Evolutionary conservation across 2,329 filamentous ascomycete species (phyloP), one percentile per base, ranked within the genome.

Genomic region (Fusarium sororula): DNA sequence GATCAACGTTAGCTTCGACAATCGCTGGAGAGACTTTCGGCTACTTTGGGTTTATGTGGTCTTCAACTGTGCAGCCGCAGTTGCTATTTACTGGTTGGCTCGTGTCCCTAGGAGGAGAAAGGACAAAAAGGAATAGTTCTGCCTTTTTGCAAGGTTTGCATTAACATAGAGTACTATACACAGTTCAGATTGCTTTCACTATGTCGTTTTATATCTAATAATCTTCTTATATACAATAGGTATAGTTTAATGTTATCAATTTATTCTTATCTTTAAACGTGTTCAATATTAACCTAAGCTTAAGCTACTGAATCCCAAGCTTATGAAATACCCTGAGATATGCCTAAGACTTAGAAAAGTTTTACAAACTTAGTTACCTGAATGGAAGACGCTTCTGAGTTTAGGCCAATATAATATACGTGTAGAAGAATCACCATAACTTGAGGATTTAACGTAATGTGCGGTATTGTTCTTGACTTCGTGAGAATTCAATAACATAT

Each of bases 11-110:
- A 82, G 80, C 35, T 90, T 86, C 64, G 78, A 76, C 41, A 79
- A 89, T 45, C 80, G 87, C 22, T 90, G 88, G 88, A 83, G 88
- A 38, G 86, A 90, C 69, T 87, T 87, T 61, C 88, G 88, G 4
- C 80, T 90, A 18, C 81, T 89, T 53, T 89, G 86, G 81, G 85
- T 81, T 0, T 90, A 87, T 60, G 83, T 87, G 41, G 79, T 82
- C 8, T 88, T 89, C 77, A 89, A 90, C 63, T 79, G 87, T 24
- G 79, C 80, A 28, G 85, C 83, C 1, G 86, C 87, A 0, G 76
- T 89, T 12, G 73, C 81, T 13, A 78, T 88, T 37, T 89, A 89
- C 73, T 89, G 83, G 82, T 54, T 86, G 70, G 80, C 78, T 3
- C 74, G 82, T 11, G 82, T 84, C 9, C 79, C 81, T 0, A 82